Base-by-base conservation (phyloP, 2,329 filamentous ascomycete species). In the Parascedosporium putredinis region DNA sequence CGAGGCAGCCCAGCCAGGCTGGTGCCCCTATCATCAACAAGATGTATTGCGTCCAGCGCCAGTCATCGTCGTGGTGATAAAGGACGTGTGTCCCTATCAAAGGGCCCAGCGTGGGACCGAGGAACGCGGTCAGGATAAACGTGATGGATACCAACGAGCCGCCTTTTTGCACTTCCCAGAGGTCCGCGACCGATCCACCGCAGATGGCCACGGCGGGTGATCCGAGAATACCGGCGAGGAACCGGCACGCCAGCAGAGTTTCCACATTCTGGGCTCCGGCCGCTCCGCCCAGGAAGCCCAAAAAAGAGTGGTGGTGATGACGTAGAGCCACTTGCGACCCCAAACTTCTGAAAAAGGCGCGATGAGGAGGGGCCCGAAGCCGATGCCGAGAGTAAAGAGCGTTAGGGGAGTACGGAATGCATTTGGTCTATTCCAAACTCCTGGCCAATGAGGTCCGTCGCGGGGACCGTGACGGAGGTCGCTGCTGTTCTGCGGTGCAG, bases 291-390 rank as follows among this genome's bases (percentile, higher is more conserved):
- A 78, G 81, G 65, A 84, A 88, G 9, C 87, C 53, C 14, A 79
- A 66, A 57, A 84, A 86, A 2, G 87, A 64, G 71, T 63, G 61
- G 88, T 87, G 0, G 83, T 86, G 12, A 72, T 64, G 4, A 88
- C 64, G 58, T 88, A 89, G 51, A 89, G 81, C 3, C 78, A 81
- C 38, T 84, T 75, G 34, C 85, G 75, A 3, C 85, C 85, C 0
- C 75, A 59, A 0, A 67, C 70, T 57, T 89, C 85, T 18, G 81
- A 86, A 57, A 88, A 86, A 0, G 80, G 81, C 0, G 81, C 85
- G 79, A 83, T 88, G 82, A 84, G 88, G 1, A 89, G 69, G 0
- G 85, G 85, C 52, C 86, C 88, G 27, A 88, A 83, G 16, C 78
- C 77, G 82, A 88, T 83, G 52, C 74, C 68, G 3, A 88, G 68